Evolutionary conservation across 352 stramenopile species (phyloP).

Genomic region (Thalassiosira exigua): DNA sequence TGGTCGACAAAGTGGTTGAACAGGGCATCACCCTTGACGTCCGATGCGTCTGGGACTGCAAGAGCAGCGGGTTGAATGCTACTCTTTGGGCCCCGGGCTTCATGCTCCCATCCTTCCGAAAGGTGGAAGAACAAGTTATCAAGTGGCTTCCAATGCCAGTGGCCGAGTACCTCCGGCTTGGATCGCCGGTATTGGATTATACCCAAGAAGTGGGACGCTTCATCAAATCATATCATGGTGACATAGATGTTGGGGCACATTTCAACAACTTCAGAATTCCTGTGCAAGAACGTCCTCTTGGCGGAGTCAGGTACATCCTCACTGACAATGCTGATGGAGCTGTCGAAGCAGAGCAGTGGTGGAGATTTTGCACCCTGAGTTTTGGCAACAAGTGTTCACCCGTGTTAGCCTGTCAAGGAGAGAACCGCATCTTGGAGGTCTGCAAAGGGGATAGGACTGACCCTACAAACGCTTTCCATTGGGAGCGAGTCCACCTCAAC

Average conservation of each 20-base stretch:
- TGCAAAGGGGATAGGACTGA: slow-evolving; percentile 21
- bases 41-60: slow-evolving; percentile 35
- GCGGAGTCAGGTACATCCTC: slow-evolving; percentile 23
- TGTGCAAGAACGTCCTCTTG: slow-evolving; percentile 11
- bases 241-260: slow-evolving; percentile 39
- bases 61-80: slow-evolving; percentile 32
- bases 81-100: slow-evolving; percentile 34
- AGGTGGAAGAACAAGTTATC: slow-evolving; percentile 33
- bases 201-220: slow-evolving; percentile 13
- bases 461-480: slow-evolving; percentile 33
- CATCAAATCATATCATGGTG: slow-evolving; percentile 27
- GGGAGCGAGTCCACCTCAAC: slow-evolving; percentile 28
- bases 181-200: slow-evolving; percentile 36
- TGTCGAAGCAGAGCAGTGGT: slow-evolving; percentile 6
- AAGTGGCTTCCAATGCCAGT: slow-evolving; percentile 38
- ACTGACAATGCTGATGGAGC: slow-evolving; percentile 17
- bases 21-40: slow-evolving; percentile 17
- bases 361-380: slow-evolving; percentile 13
- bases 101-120: slow-evolving; percentile 15
- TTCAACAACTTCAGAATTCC: slow-evolving; percentile 40
- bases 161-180: slow-evolving; percentile 24
- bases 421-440: slow-evolving; percentile 24
- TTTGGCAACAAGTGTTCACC: slow-evolving; percentile 36
- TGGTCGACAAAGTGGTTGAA: slow-evolving; percentile 18
- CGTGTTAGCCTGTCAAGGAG: slow-evolving; percentile 25